These are phyloP conservation scores for Monilinia fructigena DNA, from an alignment of 2,329 filamentous ascomycete genomes.

Conservation along the genomic window DNA sequence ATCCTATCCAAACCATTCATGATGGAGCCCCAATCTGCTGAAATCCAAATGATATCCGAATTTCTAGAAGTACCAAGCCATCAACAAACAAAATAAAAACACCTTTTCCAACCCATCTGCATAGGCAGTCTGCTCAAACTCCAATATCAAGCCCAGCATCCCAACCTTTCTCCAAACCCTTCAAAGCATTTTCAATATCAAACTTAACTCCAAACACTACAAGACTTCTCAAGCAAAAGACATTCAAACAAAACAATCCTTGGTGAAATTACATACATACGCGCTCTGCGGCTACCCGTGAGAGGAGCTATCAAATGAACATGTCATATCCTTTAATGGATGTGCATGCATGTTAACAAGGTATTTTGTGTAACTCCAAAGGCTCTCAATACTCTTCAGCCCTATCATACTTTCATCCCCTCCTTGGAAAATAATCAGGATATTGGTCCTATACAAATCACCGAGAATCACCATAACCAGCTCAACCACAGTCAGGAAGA, in stretches of 20 bases:
- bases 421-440: neutral
- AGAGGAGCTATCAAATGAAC: neutral
- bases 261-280: neutral
- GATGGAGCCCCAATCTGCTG: too few species aligned
- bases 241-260: neutral
- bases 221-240: neutral
- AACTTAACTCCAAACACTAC: neutral
- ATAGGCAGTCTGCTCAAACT: neutral
- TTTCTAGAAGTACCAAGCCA: too few species aligned
- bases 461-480: neutral
- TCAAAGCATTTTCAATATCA: neutral
- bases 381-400: neutral
- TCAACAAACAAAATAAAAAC: neutral
- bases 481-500: neutral
- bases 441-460: neutral
- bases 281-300: neutral
- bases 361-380: conserved; percentile 3
- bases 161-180: neutral
- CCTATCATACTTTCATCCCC: neutral
- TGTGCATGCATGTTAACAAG: neutral
- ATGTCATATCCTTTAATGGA: neutral
- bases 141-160: neutral
- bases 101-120: neutral
- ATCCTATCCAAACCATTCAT: too few species aligned
- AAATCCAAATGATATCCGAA: too few species aligned